Base-by-base conservation (phyloP, 768 basidiomycete species). In the Russula dissimulans region DNA sequence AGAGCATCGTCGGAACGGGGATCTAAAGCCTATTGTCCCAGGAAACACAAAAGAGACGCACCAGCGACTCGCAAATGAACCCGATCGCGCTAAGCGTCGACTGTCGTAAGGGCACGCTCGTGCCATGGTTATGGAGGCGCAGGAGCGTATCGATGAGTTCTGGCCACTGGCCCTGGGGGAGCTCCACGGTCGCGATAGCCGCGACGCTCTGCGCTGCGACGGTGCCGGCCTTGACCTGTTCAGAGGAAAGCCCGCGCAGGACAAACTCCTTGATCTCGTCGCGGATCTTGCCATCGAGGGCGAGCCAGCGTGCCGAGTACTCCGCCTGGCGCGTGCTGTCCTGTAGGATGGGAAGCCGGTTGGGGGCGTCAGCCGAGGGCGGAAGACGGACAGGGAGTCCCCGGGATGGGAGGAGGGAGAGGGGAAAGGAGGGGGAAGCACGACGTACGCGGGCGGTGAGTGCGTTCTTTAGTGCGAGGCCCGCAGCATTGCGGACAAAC, bases 21-120 rank as follows among this genome's bases (percentile, higher is more conserved):
- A 26, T 26, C 22, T 2, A 26, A 26, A 26, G 22, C 22, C 22
- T 2, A 26, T 26, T 26, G 22, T 26, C 22, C 2, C 22, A 26
- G 22, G 22, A 26, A 26, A 26, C 22, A 26, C 22, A 26, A 26
- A 52, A 61, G 46, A 5, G 32, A 86, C 95, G 69, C 68, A 97
- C 95, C 77, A 97, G 91, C 57, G 84, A 79, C 75, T 99, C 97
- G 77, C 97, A 99, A 73, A 97, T 94, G 74, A 86, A 97, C 48
- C 97, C 97, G 75, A 99, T 92, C 18, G 95, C 84, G 74, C 97
- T 92, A 12, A 98, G 78, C 9, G 95, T 95, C 3, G 93, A 82
- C 62, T 97, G 88, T 70, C 81, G 83, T 66, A 95, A 76, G 66
- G 85, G 88, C 11, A 82, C 76, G 69, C 89, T 91, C 43, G 76